Conservation (phyloP, 2,329 filamentous ascomycete genomes). For the Fusarium albidum region DNA sequence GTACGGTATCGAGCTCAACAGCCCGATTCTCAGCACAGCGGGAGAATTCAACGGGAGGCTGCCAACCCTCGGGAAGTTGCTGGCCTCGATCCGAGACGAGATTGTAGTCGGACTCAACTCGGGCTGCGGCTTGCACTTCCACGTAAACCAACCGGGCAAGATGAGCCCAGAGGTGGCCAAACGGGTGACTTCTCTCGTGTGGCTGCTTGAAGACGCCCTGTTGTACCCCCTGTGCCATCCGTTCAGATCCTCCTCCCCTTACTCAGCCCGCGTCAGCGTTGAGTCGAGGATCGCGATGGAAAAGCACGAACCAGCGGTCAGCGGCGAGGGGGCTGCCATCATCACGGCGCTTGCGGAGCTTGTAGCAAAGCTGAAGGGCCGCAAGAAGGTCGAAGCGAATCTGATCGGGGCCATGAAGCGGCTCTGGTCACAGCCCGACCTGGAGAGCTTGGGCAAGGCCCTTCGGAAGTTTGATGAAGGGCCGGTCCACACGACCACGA, state of each 20-base stretch:
- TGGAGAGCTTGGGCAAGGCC: slow-evolving; percentile 15
- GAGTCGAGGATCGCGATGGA: slow-evolving; percentile 28
- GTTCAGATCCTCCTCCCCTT: slow-evolving; percentile 29
- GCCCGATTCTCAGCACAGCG: slow-evolving; percentile 29
- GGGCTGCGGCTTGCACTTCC: slow-evolving; percentile 39
- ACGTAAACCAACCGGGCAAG: slow-evolving; percentile 32
- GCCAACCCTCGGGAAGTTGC: slow-evolving; percentile 30
- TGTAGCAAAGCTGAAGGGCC: slow-evolving; percentile 10
- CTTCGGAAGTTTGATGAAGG: slow-evolving; percentile 37
- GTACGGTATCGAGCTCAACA: slow-evolving; percentile 40
- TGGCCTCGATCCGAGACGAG: slow-evolving; percentile 24
- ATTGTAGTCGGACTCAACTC: slow-evolving; percentile 39
- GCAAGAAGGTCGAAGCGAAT: slow-evolving; percentile 17
- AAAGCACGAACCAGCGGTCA: slow-evolving; percentile 2
- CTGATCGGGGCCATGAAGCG: slow-evolving; percentile 26
- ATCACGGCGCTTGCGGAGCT: slow-evolving; percentile 4
- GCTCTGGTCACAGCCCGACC: slow-evolving; percentile 21
- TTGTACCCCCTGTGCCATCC: slow-evolving; percentile 37
- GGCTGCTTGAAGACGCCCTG: slow-evolving; percentile 35
- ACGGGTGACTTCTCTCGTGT: slow-evolving; percentile 31
- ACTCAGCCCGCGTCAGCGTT: slow-evolving; percentile 27
- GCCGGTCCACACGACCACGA: slow-evolving; percentile 31
- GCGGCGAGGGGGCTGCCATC: slow-evolving; percentile 17
- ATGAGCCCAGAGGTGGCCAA: slow-evolving; percentile 30
- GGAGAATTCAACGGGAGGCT: slow-evolving; percentile 31